Evolutionary conservation across 1,284 basidiomycete species (phyloP).

Genomic region (Microbotryum saponariae): DNA sequence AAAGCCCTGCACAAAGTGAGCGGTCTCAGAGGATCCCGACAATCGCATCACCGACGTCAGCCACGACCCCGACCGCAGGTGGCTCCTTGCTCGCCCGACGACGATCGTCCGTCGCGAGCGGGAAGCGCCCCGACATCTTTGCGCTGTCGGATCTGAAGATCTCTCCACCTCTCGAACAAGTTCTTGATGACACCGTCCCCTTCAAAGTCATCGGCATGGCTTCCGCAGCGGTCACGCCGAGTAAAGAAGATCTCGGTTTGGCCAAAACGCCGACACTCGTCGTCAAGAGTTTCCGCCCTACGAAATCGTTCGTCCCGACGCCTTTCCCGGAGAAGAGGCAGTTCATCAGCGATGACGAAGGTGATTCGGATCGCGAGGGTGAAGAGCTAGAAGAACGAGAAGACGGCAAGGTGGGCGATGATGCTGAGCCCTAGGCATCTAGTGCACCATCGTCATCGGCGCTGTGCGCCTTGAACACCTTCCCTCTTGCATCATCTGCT

Average conservation of each 20-base stretch:
- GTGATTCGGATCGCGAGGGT: background rate
- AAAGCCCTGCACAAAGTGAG: background rate
- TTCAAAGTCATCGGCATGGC: background rate
- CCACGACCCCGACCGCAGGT: background rate
- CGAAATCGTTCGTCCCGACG: conserved; percentile 11
- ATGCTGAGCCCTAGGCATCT: background rate
- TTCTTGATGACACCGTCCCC: conserved; percentile 1
- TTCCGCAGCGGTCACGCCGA: background rate
- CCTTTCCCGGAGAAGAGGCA: conserved; percentile 4
- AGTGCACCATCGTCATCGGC: background rate
- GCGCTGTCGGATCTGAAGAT: background rate
- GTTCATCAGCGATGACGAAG: conserved; percentile 3
- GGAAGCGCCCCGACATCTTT: background rate
- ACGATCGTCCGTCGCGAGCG: background rate
- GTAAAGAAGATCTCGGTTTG: no score
- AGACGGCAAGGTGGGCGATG: background rate
- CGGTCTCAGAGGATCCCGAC: background rate
- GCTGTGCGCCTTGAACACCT: background rate
- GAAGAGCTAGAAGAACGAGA: background rate
- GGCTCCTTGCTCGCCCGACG: background rate
- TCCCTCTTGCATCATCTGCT: background rate
- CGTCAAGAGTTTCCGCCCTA: background rate
- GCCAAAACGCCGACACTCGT: background rate
- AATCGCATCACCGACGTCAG: background rate
- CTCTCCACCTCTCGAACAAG: background rate